Evolutionary conservation across 805 yeast species (phyloP), one percentile per base, ranked within the genome.

Genomic region (Monosporozyma aerobia): DNA sequence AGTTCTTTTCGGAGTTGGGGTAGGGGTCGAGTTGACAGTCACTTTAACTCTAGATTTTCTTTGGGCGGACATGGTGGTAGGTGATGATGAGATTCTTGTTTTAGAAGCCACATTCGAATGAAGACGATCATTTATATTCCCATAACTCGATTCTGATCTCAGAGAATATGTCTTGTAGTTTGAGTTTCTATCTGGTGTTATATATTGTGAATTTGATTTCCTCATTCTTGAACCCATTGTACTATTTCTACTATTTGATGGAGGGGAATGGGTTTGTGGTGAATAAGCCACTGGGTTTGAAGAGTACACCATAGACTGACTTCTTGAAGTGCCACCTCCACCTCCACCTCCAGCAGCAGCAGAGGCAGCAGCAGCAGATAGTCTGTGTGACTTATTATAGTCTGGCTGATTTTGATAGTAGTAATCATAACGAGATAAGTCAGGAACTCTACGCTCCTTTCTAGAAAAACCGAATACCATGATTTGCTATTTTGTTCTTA

Each of bases 381-480:
- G 48, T 25, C 59, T 50, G 13, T 54, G 52, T 14, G 56, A 51
- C 39, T 52, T 54, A 50, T 61, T 62, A 44, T 53, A 56, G 35
- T 60, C 61, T 19, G 56, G 59, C 25, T 55, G 56, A 47, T 61
- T 58, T 44, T 61, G 59, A 51, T 67, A 66, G 43, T 67, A 59
- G 51, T 66, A 64, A 50, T 66, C 69, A 49, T 71, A 71, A 49
- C 73, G 63, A 11, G 73, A 69, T 14, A 71, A 57, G 56, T 70
- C 74, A 7, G 74, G 73, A 25, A 67, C 70, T 52, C 61, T 60
- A 37, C 61, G 58, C 46, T 63, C 68, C 56, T 61, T 63, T 48
- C 55, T 58, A 4, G 53, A 23, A 22, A 61, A 44, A 14, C 66
- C 65, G 44, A 62, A 61, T 2, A 62, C 63, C 67, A 60, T 63